Conservation (phyloP, 1,284 basidiomycete genomes). For the Apiotrichum sp. region DNA sequence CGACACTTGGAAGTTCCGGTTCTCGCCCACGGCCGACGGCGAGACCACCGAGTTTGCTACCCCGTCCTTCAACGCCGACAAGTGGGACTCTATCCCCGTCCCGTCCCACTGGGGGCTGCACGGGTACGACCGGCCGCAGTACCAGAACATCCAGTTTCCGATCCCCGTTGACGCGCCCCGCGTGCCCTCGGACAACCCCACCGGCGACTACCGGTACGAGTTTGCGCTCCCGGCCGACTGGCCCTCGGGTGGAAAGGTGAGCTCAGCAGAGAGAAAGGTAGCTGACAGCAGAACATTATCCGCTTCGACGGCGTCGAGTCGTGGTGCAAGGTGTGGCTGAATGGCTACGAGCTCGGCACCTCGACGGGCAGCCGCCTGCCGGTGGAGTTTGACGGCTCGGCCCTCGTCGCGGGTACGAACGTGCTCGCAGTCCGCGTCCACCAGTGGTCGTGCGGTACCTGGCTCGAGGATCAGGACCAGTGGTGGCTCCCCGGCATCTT, state of each 20-base stretch:
- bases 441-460: constrained; percentile 18
- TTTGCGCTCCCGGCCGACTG: constrained; percentile 2
- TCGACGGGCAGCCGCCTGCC: constrained; percentile 17
- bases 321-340: constrained; percentile 25
- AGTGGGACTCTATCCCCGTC: constrained; percentile 11
- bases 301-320: constrained; percentile 25
- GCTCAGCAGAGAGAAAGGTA: background rate
- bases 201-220: constrained; percentile 12
- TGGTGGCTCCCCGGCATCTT: constrained; percentile 30
- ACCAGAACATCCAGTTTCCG: constrained; percentile 18
- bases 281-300: background rate
- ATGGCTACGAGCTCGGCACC: constrained; percentile 18
- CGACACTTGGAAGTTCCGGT: constrained; percentile 18
- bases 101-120: constrained; percentile 17
- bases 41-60: constrained; percentile 6
- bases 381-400: constrained; percentile 19
- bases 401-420: background rate
- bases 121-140: constrained; percentile 11
- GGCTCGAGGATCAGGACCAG: constrained; percentile 29
- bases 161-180: constrained; percentile 13
- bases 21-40: constrained; percentile 4
- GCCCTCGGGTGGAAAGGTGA: constrained; percentile 6
- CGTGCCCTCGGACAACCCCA: constrained; percentile 20
- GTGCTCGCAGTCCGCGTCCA: constrained; percentile 12
- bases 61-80: background rate